A percentile compares a stretch with the other conserved stretches of the same genome.
phyloP scores from a whole-genome alignment of 306 rosid genomes.

The Benincasa hispida region DNA sequence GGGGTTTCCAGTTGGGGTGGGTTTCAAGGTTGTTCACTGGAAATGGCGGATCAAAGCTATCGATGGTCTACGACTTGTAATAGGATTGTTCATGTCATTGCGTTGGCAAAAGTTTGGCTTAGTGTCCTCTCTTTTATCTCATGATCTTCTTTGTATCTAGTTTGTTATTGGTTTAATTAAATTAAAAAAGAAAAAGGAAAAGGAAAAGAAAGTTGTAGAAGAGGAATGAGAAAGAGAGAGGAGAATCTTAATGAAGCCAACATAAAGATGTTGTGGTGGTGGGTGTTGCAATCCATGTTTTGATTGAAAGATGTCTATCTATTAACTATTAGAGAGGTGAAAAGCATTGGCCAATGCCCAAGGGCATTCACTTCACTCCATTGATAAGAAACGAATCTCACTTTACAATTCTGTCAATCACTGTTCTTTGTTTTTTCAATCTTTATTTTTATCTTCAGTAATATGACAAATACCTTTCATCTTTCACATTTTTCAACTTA shows the following conservation, averaged over 20 bases:
- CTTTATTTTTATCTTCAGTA: not conserved
- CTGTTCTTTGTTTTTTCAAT: not conserved
- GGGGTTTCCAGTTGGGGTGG: too few species aligned
- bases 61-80: too few species aligned
- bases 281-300: not conserved
- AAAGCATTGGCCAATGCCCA: not conserved
- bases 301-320: not conserved
- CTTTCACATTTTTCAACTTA: not conserved
- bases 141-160: too few species aligned
- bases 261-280: not conserved
- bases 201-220: too few species aligned
- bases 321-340: not conserved
- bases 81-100: too few species aligned
- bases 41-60: too few species aligned
- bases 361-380: not conserved
- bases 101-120: too few species aligned
- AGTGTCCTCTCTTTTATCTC: too few species aligned
- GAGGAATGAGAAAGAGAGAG: not conserved
- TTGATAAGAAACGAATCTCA: conserved; percentile 3
- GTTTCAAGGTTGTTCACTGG: too few species aligned
- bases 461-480: not conserved
- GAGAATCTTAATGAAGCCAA: not conserved
- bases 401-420: not conserved
- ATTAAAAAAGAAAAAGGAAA: too few species aligned
- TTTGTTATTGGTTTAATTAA: too few species aligned